A percentile compares a stretch with the other conserved stretches of the same genome.
Evolutionary conservation across 129 eudicot genomes (phyloP).

Genomic region (Flaveria sonorensis): DNA sequence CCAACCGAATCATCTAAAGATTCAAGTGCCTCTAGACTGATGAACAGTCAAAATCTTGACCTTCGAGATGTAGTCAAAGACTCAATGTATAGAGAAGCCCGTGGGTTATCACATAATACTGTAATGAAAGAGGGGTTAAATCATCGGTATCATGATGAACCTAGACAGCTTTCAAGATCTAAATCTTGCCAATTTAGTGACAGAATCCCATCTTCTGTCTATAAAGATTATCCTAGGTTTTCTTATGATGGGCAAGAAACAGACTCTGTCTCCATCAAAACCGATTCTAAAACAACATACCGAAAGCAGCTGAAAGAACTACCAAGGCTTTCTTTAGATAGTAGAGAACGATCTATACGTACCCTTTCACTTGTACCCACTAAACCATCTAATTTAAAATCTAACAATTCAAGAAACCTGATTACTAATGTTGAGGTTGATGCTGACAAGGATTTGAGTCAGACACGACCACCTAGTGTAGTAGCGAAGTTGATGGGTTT

Average conservation of each 20-base stretch:
- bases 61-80: constrained; percentile 90
- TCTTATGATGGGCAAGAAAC: constrained; percentile 75
- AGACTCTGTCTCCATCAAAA: constrained; percentile 41
- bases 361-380: constrained; percentile 33
- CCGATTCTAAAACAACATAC: constrained; percentile 29
- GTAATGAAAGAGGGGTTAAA: constrained; percentile 42
- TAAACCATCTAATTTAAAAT: constrained; percentile 14
- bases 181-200: constrained; percentile 59
- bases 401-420: constrained; percentile 34
- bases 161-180: constrained; percentile 56
- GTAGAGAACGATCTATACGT: constrained; percentile 53
- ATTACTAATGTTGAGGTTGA: constrained; percentile 22
- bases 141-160: constrained; percentile 56
- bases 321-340: constrained; percentile 75
- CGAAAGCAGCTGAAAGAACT: constrained; percentile 32
- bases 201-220: constrained; percentile 35
- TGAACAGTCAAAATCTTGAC: constrained; percentile 54
- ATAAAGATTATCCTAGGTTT: constrained; percentile 62
- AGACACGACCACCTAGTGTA: constrained; percentile 67
- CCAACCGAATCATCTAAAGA: constrained; percentile 75
- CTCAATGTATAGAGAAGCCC: constrained; percentile 74
- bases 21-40: constrained; percentile 56
- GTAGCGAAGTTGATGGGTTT: constrained; percentile 96
- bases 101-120: constrained; percentile 55
- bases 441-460: constrained; percentile 38